A percentile compares a stretch with the other conserved stretches of the same genome.
Evolutionary conservation across 495 filamentous ascomycete genomes (phyloP).

Genomic region (Trichoderma erinaceum): DNA sequence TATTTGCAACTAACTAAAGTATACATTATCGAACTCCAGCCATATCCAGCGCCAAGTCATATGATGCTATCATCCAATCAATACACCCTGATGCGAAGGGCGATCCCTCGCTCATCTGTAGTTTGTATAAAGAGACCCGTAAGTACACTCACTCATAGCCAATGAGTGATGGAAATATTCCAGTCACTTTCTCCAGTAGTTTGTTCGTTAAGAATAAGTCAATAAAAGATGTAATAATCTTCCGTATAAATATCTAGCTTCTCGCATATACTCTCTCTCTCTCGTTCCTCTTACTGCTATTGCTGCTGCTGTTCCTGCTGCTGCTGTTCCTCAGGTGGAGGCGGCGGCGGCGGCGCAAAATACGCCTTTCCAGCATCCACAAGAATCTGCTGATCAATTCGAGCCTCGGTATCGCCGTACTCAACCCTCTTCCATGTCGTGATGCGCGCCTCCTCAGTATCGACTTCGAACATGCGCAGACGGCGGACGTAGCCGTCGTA

Average conservation of each 20-base stretch:
- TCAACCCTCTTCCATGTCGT: conserved; percentile 90
- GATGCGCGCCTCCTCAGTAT: conserved; percentile 79
- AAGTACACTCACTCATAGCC: no score
- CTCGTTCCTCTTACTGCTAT: neutral
- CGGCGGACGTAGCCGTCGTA: conserved; percentile 79
- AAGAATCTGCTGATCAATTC: conserved; percentile 79
- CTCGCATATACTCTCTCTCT: neutral
- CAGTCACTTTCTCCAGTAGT: neutral
- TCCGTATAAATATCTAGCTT: neutral
- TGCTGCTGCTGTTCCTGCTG: neutral
- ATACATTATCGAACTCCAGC: neutral
- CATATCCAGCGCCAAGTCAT: neutral
- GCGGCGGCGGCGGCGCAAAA: conserved; percentile 22
- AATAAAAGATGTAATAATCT: neutral
- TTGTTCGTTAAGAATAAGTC: neutral
- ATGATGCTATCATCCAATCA: no score
- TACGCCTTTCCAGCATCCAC: conserved; percentile 71
- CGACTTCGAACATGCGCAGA: conserved; percentile 84
- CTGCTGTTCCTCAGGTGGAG: neutral
- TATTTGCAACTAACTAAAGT: neutral
- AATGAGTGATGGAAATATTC: neutral
- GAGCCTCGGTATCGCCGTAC: conserved; percentile 60
- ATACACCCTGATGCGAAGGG: no score
- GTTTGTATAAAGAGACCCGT: no score
- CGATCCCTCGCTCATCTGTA: no score